phyloP scores from a whole-genome alignment of 1,284 basidiomycete genomes.

The Dichomitus squalens region DNA sequence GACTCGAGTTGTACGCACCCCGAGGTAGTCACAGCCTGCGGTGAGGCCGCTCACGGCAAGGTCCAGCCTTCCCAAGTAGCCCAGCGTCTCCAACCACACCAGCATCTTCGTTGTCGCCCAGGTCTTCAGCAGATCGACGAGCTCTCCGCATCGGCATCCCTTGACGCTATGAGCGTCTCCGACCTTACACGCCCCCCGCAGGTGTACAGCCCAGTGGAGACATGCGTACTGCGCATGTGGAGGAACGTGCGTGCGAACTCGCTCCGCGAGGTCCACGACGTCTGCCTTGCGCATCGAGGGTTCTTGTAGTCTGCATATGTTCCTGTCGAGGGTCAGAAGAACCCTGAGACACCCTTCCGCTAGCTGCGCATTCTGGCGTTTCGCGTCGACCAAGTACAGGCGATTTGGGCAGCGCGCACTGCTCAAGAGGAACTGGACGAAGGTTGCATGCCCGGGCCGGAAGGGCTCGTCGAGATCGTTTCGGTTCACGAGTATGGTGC shows the following conservation, averaged over 20 bases:
- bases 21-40: background rate
- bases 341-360: conserved; percentile 9
- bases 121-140: background rate
- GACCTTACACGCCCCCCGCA: background rate
- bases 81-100: conserved; percentile 5
- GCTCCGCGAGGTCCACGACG: background rate
- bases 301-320: background rate
- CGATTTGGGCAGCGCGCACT: conserved; percentile 4
- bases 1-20: background rate
- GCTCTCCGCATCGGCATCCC: background rate
- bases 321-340: background rate
- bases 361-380: conserved; percentile 1
- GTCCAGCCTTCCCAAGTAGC: conserved; percentile 4
- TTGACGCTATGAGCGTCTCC: background rate
- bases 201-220: conserved; percentile 8
- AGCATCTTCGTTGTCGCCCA: conserved; percentile 2
- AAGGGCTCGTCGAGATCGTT: conserved; percentile 2
- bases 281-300: background rate
- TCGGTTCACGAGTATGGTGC: background rate
- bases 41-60: background rate
- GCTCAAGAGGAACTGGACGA: conserved; percentile 15
- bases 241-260: background rate
- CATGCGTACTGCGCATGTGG: conserved; percentile 8
- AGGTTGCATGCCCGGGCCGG: conserved; percentile 10
- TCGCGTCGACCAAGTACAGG: conserved; percentile 9